Conservation (phyloP, 1,284 basidiomycete genomes). For the Trichosporon coremiiforme region DNA sequence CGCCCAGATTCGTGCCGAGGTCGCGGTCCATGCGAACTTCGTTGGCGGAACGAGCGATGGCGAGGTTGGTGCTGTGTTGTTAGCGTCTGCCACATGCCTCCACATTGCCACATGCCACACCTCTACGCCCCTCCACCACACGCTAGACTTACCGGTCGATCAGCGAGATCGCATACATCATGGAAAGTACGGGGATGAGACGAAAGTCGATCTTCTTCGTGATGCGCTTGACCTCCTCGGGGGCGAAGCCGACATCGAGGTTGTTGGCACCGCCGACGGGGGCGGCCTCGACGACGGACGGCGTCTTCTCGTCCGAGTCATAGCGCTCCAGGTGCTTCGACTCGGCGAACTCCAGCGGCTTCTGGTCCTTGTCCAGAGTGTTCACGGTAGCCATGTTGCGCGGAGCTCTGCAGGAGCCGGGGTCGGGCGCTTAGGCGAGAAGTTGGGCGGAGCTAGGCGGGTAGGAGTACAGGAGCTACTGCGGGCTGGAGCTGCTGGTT, state of each 20-base stretch:
- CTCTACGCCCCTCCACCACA: neutral
- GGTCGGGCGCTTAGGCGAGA: neutral
- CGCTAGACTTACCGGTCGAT: conserved; percentile 23
- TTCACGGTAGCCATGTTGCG: conserved; percentile 12
- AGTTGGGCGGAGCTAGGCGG: neutral
- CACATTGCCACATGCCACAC: neutral
- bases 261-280: conserved; percentile 9
- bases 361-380: conserved; percentile 13
- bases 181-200: conserved; percentile 29
- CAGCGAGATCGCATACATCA: conserved; percentile 31
- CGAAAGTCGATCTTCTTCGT: conserved; percentile 32
- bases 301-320: conserved; percentile 14
- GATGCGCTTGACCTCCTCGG: conserved; percentile 20
- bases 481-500: neutral
- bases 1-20: conserved; percentile 39
- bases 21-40: conserved; percentile 36
- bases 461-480: neutral
- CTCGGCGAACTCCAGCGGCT: neutral
- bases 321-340: neutral
- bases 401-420: neutral
- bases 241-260: conserved; percentile 29
- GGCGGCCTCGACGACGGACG: neutral
- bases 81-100: conserved; percentile 4
- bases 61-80: conserved; percentile 35
- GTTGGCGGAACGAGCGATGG: conserved; percentile 27